These are phyloP conservation scores for Teunomyces funiuensis DNA, from an alignment of 805 yeast genomes.

Conservation along the genomic window DNA sequence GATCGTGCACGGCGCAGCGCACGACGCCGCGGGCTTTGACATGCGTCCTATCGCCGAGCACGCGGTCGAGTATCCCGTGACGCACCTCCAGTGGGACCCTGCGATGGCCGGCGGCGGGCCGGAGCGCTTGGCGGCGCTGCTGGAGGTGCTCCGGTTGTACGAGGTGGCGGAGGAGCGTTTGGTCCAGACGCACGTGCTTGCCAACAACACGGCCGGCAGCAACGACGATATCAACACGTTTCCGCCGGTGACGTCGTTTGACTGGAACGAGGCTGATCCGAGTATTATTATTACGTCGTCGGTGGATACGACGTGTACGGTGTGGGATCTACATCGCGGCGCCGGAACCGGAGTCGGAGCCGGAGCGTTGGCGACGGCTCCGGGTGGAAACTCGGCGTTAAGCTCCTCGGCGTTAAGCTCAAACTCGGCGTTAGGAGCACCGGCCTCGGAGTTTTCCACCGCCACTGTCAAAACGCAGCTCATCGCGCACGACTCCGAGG, in stretches of 20 bases:
- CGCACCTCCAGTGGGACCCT: constrained; percentile 73
- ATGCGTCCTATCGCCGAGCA: constrained; percentile 52
- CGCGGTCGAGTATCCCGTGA: constrained; percentile 63
- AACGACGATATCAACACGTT: constrained; percentile 49
- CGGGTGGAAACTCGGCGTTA: too few species aligned
- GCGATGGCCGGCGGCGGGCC: constrained; percentile 33
- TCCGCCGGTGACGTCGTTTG: constrained; percentile 92
- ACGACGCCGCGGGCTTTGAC: constrained; percentile 35
- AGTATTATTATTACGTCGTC: constrained; percentile 76
- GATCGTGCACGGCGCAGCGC: constrained; percentile 36
- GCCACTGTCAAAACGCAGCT: constrained; percentile 83
- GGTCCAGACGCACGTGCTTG: constrained; percentile 40
- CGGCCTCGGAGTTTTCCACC: too few species aligned
- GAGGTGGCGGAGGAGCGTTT: constrained; percentile 47
- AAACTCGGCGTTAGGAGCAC: too few species aligned
- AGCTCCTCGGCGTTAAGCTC: too few species aligned
- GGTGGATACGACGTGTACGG: constrained; percentile 94
- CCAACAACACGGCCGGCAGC: constrained; percentile 40
- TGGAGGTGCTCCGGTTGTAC: constrained; percentile 71
- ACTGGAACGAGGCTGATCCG: constrained; percentile 81
- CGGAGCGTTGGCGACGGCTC: too few species aligned
- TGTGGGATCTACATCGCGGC: constrained; percentile 70
- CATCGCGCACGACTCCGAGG: constrained; percentile 95
- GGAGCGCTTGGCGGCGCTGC: constrained; percentile 62
- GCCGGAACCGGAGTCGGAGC: constrained; percentile 21